Conservation (phyloP, 805 yeast species). For the Spathaspora passalidarum region DNA sequence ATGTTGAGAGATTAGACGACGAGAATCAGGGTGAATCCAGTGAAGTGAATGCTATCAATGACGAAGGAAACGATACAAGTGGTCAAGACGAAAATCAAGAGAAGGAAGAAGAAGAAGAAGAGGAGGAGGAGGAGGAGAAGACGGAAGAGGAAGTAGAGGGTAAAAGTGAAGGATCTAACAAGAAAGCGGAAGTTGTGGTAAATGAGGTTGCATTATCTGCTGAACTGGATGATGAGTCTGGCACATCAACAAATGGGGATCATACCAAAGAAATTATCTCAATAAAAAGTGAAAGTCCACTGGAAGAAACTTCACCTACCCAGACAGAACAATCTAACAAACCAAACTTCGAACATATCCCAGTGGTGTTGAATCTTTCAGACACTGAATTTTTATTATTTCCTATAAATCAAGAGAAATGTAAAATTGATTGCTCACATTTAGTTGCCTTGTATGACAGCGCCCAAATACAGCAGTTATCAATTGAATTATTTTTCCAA, state of each 20-base stretch:
- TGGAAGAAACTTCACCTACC: neutral
- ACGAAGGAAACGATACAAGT: constrained; percentile 16
- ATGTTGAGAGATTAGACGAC: neutral
- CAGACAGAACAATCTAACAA: neutral
- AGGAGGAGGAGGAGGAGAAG: neutral
- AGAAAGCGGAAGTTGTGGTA: neutral
- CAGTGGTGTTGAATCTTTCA: constrained; percentile 21
- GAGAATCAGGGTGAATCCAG: neutral
- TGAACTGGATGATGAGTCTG: neutral
- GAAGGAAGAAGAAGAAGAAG: constrained; percentile 11
- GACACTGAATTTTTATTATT: constrained; percentile 26
- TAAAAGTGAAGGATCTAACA: neutral
- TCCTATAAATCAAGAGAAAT: constrained; percentile 14
- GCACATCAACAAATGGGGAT: neutral
- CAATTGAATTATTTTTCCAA: constrained; percentile 24
- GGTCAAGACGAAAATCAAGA: constrained; percentile 19
- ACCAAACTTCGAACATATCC: constrained; percentile 8
- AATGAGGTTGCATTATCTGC: neutral
- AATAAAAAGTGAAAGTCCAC: neutral
- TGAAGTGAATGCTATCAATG: neutral
- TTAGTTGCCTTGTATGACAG: constrained; percentile 26
- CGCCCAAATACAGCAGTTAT: constrained; percentile 12
- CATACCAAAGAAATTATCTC: neutral
- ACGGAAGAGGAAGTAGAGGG: constrained; percentile 1
- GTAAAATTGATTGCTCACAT: constrained; percentile 13